Percentiles rank a stretch among this genome's conserved stretches.
These are phyloP conservation scores for Arabis alpina DNA, from an alignment of 345 rosid species.

Conservation along the genomic window DNA sequence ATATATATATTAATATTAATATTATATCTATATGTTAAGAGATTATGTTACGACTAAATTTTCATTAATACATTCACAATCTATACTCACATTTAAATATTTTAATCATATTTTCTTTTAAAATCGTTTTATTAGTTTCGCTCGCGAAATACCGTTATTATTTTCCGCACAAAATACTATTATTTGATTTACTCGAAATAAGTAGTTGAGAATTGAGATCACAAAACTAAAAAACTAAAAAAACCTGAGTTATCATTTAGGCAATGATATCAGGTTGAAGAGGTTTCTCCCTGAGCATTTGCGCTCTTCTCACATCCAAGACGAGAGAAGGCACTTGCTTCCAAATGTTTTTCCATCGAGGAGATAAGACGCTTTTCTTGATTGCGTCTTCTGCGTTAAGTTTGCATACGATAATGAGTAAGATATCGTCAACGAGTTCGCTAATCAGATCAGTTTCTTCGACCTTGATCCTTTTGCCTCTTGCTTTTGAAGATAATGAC, in stretches of 20 bases:
- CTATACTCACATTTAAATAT: too few relatives aligned
- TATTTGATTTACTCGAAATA: neutral
- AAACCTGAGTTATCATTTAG: conserved; percentile 1
- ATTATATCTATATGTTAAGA: neutral
- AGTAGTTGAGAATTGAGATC: neutral
- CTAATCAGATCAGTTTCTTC: neutral
- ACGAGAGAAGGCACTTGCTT: neutral
- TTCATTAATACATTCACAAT: too few relatives aligned
- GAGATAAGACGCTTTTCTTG: conserved; percentile 17
- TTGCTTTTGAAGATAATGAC: neutral
- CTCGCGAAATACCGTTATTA: neutral
- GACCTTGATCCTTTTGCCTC: neutral
- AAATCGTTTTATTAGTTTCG: neutral
- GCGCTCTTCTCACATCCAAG: neutral
- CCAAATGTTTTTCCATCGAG: conserved; percentile 13
- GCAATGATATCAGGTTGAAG: neutral
- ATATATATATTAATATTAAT: too few relatives aligned
- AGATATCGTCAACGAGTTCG: neutral
- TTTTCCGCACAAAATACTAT: neutral
- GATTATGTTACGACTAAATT: neutral
- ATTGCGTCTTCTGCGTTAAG: neutral
- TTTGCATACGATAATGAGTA: neutral
- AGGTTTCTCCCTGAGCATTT: too few relatives aligned
- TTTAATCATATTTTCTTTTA: too few relatives aligned
- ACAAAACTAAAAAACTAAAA: neutral